Conservation (phyloP, 768 basidiomycete genomes). For the Strobilomyces dryophilus region DNA sequence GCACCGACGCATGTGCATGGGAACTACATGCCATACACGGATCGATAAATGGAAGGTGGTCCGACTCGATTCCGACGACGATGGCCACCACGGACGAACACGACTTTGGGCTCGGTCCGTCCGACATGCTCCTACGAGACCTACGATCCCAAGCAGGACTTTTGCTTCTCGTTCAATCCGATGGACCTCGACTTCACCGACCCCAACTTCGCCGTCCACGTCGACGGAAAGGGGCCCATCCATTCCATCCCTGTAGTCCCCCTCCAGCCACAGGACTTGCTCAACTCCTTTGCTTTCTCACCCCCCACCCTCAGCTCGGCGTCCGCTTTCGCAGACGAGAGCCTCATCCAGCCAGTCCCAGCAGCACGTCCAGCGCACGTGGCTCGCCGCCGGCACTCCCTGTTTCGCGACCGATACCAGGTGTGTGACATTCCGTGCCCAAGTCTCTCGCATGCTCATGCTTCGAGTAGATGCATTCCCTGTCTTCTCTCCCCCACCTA, state of each 20-base stretch:
- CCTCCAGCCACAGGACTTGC: slow-evolving; percentile 28
- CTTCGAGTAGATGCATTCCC: slow-evolving; percentile 24
- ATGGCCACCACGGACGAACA: slow-evolving; percentile 21
- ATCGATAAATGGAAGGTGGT: slow-evolving; percentile 20
- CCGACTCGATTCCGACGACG: slow-evolving; percentile 4
- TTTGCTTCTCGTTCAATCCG: slow-evolving; percentile 33
- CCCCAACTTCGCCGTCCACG: slow-evolving; percentile 39
- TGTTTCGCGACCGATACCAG: slow-evolving; percentile 20
- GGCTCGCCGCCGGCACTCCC: slow-evolving; percentile 28
- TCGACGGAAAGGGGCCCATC: slow-evolving; percentile 31
- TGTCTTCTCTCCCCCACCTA: slow-evolving; percentile 15
- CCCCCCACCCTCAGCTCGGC: slow-evolving; percentile 30
- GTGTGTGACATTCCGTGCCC: slow-evolving; percentile 5
- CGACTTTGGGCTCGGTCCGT: slow-evolving; percentile 49
- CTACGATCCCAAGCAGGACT: slow-evolving; percentile 34
- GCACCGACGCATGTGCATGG: too few relatives aligned
- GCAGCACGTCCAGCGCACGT: slow-evolving; percentile 27
- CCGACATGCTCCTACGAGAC: slow-evolving; percentile 51
- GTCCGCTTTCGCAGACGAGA: slow-evolving; percentile 30
- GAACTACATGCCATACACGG: slow-evolving; percentile 22
- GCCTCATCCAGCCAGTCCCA: slow-evolving; percentile 23
- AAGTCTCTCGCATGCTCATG: neutral
- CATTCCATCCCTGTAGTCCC: slow-evolving; percentile 16
- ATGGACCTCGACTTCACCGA: slow-evolving; percentile 65
- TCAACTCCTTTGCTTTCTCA: slow-evolving; percentile 39